Evolutionary conservation across 495 filamentous ascomycete species (phyloP), one percentile per base, ranked within the genome.

Genomic region (Opeltia flavorubescens): DNA sequence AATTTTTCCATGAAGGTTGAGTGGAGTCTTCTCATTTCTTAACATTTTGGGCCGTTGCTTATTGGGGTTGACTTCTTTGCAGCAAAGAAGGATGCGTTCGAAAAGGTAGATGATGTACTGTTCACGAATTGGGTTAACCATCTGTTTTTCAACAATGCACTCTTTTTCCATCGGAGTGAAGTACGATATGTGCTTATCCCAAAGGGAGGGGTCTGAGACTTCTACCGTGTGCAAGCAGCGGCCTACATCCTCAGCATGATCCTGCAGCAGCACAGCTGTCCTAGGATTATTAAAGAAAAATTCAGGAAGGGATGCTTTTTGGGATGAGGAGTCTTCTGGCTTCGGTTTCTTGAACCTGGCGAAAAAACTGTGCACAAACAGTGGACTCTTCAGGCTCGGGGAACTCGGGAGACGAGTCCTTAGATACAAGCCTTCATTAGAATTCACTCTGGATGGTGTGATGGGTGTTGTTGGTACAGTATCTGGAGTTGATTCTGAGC

Each of bases 41-140:
- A 80, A 74, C 48, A 80, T 60, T 53, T 81, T 86, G 35, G 76
- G 76, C 56, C 86, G 84, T 62, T 75, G 81, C 65, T 95, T 96
- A 57, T 81, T 84, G 2, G 83, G 80, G 44, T 84, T 82, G 35
- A 89, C 71, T 56, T 98, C 91, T 67, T 96, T 98, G 79, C 91
- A 98, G 56, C 91, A 98, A 20, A 98, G 77, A 18, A 98, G 72
- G 43, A 98, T 98, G 51, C 78, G 80, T 61, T 96, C 84, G 60
- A 98, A 98, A 26, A 98, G 77, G 62, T 94, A 98, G 44, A 98
- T 94, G 56, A 91, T 88, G 61, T 96, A 98, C 86, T 96, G 59
- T 46, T 58, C 40, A 52, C 51, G 43, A 18, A 47, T 36, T 18
- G 55, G 57, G 54, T 34, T 29, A 31, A 44, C 24, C 28, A 53